Percentiles rank a stretch among this genome's conserved stretches.
These are phyloP conservation scores for Ustilago crameri DNA, from an alignment of 1,284 basidiomycete genomes.

Conservation along the genomic window DNA sequence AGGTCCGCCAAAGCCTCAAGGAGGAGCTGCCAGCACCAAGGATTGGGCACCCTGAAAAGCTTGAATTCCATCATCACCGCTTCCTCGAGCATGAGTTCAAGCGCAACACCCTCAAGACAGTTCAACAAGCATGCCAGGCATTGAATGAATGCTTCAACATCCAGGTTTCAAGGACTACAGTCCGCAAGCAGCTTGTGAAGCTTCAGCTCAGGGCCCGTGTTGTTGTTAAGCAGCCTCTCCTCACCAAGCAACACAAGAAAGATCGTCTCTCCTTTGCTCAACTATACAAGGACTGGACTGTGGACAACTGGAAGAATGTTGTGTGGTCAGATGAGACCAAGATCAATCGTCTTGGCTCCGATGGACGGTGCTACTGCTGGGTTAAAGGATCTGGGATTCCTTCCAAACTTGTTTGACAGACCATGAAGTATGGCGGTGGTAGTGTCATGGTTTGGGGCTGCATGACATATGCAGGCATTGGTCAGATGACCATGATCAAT, in stretches of 20 bases:
- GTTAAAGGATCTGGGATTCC: constrained; percentile 5
- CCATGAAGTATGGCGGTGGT: constrained; percentile 19
- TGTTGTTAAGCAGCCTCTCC: not conserved
- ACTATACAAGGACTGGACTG: constrained; percentile 20
- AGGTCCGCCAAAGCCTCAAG: not conserved
- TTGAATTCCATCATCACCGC: not conserved
- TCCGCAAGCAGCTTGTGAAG: not conserved
- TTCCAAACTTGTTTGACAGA: constrained; percentile 3
- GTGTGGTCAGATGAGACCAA: constrained; percentile 29
- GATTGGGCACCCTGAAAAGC: not conserved
- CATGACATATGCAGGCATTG: constrained; percentile 15
- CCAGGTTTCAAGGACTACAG: not conserved
- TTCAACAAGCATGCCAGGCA: not conserved
- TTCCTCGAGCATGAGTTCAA: constrained; percentile 2
- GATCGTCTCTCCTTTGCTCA: constrained; percentile 11
- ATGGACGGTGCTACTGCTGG: constrained; percentile 8
- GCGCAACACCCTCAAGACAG: not conserved
- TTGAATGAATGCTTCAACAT: not conserved
- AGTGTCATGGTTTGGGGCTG: constrained; percentile 34
- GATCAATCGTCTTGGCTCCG: too few relatives aligned
- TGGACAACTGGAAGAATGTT: constrained; percentile 18
- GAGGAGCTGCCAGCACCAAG: not conserved
- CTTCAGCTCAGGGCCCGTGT: not conserved
- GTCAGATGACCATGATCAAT: constrained; percentile 13
- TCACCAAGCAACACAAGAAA: constrained; percentile 5